These are phyloP conservation scores for Trypanosoma lewisi DNA, from an alignment of 208 protist species.

Conservation along the genomic window DNA sequence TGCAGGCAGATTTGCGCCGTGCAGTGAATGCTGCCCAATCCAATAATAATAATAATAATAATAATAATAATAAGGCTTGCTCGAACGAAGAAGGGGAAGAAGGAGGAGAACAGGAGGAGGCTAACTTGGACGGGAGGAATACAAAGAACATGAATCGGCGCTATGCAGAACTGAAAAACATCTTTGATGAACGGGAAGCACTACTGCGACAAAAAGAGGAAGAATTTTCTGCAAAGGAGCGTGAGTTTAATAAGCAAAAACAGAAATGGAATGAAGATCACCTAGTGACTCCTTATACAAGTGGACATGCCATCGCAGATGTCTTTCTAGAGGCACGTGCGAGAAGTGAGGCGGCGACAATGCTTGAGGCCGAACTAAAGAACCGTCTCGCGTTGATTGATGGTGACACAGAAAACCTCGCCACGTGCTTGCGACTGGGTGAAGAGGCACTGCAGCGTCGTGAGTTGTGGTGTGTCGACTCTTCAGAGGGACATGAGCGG, in stretches of 20 bases:
- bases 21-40: constrained; percentile 27
- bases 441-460: constrained; percentile 8
- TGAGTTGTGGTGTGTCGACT: constrained; percentile 7
- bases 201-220: constrained; percentile 29
- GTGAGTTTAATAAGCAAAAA: constrained; percentile 4
- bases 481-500: neutral
- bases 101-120: constrained; percentile 26
- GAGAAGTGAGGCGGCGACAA: constrained; percentile 2
- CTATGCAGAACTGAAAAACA: constrained; percentile 34
- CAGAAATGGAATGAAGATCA: neutral
- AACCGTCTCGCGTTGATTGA: neutral
- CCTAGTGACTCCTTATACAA: neutral
- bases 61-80: no score
- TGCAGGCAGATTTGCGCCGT: constrained; percentile 43
- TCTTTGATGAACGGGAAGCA: constrained; percentile 30
- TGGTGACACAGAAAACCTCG: constrained; percentile 6
- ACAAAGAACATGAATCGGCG: constrained; percentile 35
- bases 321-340: neutral
- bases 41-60: constrained; percentile 15
- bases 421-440: neutral
- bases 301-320: neutral
- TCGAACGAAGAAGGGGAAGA: neutral
- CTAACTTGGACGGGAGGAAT: constrained; percentile 18
- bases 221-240: constrained; percentile 25
- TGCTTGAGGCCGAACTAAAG: constrained; percentile 1